Percentiles rank a stretch among this genome's conserved stretches.
Conservation (phyloP, 305 asterid genomes). For the Fraxinus sp. region DNA sequence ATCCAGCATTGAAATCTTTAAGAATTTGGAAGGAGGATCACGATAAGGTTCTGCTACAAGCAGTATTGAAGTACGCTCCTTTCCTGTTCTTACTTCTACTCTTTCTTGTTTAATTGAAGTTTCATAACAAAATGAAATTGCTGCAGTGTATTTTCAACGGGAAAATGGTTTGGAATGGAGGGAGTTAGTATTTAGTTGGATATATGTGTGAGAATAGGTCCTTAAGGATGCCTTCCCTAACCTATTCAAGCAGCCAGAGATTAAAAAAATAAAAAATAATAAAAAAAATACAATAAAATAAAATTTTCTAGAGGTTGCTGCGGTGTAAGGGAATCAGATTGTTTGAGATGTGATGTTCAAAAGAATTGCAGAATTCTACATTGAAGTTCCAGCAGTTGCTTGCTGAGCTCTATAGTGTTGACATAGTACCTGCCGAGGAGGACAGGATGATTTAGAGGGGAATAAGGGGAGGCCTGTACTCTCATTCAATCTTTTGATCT, state of each 20-base stretch:
- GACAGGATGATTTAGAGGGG: not conserved
- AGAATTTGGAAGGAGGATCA: constrained; percentile 86
- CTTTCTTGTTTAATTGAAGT: constrained; percentile 9
- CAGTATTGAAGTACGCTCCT: constrained; percentile 66
- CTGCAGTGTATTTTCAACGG: not conserved
- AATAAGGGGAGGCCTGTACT: not conserved
- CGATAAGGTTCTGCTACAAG: constrained; percentile 70
- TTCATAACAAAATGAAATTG: constrained; percentile 1
- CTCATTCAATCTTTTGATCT: not conserved
- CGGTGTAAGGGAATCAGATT: not conserved
- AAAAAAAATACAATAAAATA: not conserved
- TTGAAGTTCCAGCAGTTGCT: not conserved
- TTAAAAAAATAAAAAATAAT: not conserved
- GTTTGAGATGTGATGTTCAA: not conserved
- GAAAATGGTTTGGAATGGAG: not conserved
- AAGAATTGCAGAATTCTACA: not conserved
- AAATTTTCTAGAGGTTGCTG: not conserved
- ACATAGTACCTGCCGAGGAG: not conserved
- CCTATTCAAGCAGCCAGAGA: not conserved
- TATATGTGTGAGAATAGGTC: not conserved
- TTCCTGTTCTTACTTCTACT: constrained; percentile 4
- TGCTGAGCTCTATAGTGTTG: not conserved
- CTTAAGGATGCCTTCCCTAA: not conserved
- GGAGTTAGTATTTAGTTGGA: not conserved
- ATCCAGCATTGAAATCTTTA: constrained; percentile 80